phyloP scores from a whole-genome alignment of 352 stramenopile species.

The Pythium vanterpoolii region DNA sequence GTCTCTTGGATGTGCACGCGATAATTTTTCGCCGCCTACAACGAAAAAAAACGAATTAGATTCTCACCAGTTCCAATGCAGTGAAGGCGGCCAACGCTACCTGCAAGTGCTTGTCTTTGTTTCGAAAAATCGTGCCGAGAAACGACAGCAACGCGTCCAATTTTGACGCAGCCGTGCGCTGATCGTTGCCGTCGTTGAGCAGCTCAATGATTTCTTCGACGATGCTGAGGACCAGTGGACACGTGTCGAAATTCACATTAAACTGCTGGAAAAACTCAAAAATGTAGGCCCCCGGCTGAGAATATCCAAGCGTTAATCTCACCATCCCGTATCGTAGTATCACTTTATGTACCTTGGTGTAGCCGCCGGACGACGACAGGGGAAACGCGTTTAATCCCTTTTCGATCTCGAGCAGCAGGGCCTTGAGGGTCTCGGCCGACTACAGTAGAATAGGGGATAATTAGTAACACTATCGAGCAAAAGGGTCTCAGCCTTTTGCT shows the following conservation, averaged over 20 bases:
- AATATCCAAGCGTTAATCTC: not conserved
- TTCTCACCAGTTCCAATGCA: not conserved
- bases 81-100: constrained; percentile 22
- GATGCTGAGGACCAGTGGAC: constrained; percentile 81
- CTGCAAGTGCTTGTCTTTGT: constrained; percentile 73
- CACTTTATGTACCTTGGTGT: constrained; percentile 77
- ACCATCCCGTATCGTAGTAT: no score
- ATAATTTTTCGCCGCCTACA: constrained; percentile 72
- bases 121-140: constrained; percentile 82
- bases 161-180: constrained; percentile 62
- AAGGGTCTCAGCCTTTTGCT: not conserved
- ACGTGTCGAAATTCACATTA: constrained; percentile 88
- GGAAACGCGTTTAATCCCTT: constrained; percentile 79
- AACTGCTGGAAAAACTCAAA: constrained; percentile 91
- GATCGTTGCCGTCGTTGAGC: constrained; percentile 66
- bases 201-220: constrained; percentile 89
- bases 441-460: constrained; percentile 12
- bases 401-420: constrained; percentile 82
- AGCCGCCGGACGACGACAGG: constrained; percentile 60
- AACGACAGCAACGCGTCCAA: constrained; percentile 82
- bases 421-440: constrained; percentile 78
- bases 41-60: not conserved
- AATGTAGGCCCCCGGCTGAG: constrained; percentile 80
- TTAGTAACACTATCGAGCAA: not conserved
- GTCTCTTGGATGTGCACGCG: constrained; percentile 89